Evolutionary conservation across 805 yeast genomes (phyloP).

Genomic region (Saturnispora sanitii): DNA sequence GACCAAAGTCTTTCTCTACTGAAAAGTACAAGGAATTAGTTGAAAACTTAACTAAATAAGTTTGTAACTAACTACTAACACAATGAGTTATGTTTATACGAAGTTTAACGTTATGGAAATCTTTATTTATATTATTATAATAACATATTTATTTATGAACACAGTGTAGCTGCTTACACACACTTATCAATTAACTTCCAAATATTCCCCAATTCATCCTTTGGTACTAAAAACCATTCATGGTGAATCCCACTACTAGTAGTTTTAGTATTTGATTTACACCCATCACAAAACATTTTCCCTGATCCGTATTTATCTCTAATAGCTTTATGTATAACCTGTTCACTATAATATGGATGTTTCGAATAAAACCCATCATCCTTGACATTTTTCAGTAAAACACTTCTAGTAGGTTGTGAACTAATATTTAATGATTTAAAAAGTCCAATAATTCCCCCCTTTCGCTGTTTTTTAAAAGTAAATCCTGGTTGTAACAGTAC

Average conservation of each 20-base stretch:
- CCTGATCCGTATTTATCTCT: constrained; percentile 37
- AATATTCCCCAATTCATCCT: constrained; percentile 28
- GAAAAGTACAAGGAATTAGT: constrained; percentile 84
- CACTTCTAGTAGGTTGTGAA: constrained; percentile 6
- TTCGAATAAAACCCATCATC: constrained; percentile 30
- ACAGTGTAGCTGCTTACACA: no score
- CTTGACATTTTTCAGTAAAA: constrained; percentile 3
- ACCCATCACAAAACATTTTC: constrained; percentile 33
- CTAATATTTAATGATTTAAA: neutral
- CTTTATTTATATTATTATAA: no score
- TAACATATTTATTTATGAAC: neutral
- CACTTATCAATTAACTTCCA: constrained; percentile 13
- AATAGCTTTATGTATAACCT: constrained; percentile 31
- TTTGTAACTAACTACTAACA: no score
- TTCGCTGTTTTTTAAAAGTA: constrained; percentile 3
- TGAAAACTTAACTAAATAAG: constrained; percentile 23
- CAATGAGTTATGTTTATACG: no score
- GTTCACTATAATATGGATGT: constrained; percentile 31
- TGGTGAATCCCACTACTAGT: constrained; percentile 27
- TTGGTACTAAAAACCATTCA: constrained; percentile 51
- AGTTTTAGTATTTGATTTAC: neutral
- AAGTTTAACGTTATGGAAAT: neutral
- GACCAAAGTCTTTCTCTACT: constrained; percentile 90
- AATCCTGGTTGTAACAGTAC: constrained; percentile 29
- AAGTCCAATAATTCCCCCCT: neutral